Conservation (phyloP, 2,329 filamentous ascomycete species). For the Penicillium sp. region DNA sequence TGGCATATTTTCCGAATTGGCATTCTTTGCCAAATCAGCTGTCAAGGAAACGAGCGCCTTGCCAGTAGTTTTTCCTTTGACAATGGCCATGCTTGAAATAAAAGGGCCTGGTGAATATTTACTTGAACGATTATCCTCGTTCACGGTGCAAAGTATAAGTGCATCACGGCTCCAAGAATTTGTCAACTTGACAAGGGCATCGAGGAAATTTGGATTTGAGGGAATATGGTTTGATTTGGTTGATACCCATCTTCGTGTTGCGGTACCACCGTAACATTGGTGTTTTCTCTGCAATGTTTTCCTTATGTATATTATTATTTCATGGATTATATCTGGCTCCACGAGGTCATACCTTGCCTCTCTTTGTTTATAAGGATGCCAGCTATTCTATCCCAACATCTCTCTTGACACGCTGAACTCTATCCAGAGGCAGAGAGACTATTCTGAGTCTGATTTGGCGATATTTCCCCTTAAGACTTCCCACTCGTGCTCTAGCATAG, state of each 20-base stretch:
- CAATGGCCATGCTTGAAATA: constrained; percentile 27
- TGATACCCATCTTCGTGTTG: constrained; percentile 23
- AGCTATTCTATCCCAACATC: not conserved
- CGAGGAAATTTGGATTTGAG: constrained; percentile 17
- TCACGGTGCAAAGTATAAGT: constrained; percentile 20
- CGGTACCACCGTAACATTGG: constrained; percentile 19
- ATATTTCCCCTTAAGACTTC: not conserved
- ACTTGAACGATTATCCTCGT: constrained; percentile 20
- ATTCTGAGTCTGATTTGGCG: not conserved
- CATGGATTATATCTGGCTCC: not conserved
- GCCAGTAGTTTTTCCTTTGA: constrained; percentile 26
- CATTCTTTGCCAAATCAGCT: constrained; percentile 18
- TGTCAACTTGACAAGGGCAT: constrained; percentile 20
- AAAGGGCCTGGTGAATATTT: constrained; percentile 21
- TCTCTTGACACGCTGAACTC: no score
- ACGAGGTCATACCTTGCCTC: not conserved
- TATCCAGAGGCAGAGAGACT: not conserved
- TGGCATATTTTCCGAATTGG: constrained; percentile 23
- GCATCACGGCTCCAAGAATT: constrained; percentile 21
- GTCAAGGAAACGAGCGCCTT: constrained; percentile 16
- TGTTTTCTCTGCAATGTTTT: constrained; percentile 8
- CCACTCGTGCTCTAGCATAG: constrained; percentile 9
- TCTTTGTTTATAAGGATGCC: not conserved
- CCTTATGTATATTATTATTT: constrained; percentile 4
- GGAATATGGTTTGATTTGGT: constrained; percentile 28